Evolutionary conservation across 2,329 filamentous ascomycete species (phyloP).

Genomic region (Macroventuria anomochaeta): DNA sequence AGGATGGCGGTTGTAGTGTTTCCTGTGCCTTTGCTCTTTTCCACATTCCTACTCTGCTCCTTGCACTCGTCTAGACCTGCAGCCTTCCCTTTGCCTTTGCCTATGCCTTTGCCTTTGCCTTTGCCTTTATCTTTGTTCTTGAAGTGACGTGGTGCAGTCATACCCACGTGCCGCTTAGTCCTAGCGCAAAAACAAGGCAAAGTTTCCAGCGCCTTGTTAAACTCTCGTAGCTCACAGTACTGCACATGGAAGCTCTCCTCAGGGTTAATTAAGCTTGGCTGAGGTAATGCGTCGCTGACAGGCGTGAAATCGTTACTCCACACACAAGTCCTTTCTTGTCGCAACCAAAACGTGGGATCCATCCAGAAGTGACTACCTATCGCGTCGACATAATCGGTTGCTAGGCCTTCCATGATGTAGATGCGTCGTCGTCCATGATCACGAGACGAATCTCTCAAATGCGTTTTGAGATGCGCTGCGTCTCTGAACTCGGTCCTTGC

Average conservation of each 20-base stretch:
- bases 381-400: conserved; percentile 36
- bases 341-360: conserved; percentile 42
- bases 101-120: neutral
- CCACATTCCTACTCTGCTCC: neutral
- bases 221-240: conserved; percentile 45
- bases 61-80: neutral
- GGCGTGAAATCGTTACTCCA: conserved; percentile 47
- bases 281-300: conserved; percentile 42
- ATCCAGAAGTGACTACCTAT: conserved; percentile 44
- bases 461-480: conserved; percentile 21
- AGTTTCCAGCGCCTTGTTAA: conserved; percentile 34
- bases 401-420: conserved; percentile 45
- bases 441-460: conserved; percentile 20
- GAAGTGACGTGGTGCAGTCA: conserved; percentile 34
- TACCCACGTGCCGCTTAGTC: conserved; percentile 42
- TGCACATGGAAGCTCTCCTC: conserved; percentile 39
- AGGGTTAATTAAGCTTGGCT: conserved; percentile 38
- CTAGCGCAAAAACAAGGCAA: conserved; percentile 36
- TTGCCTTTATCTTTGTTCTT: neutral
- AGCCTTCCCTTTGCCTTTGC: neutral
- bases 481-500: conserved; percentile 7
- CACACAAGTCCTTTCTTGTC: conserved; percentile 44
- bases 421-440: conserved; percentile 31
- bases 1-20: conserved; percentile 38
- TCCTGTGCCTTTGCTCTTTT: conserved; percentile 18